Conservation (phyloP, 768 basidiomycete genomes). For the Trametes cinnabarina region DNA sequence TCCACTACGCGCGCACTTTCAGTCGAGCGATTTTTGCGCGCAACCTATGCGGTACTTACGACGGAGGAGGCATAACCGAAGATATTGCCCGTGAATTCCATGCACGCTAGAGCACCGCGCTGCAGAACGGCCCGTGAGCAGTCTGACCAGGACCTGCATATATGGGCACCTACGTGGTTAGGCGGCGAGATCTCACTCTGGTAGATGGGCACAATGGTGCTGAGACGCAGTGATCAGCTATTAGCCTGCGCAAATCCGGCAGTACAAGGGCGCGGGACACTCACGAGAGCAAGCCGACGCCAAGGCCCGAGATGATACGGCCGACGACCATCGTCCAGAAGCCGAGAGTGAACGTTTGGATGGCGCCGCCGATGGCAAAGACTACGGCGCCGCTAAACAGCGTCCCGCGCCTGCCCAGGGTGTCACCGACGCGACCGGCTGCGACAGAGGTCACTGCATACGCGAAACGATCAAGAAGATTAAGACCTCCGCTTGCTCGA, state of each 20-base stretch:
- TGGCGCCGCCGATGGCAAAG: slow-evolving; percentile 81
- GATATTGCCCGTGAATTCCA: slow-evolving; percentile 94
- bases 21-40: neutral
- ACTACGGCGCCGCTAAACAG: slow-evolving; percentile 79
- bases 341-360: slow-evolving; percentile 81
- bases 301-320: slow-evolving; percentile 80
- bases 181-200: slow-evolving; percentile 96
- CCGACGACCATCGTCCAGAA: slow-evolving; percentile 82
- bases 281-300: slow-evolving; percentile 86
- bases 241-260: neutral
- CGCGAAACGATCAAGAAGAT: neutral
- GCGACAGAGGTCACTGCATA: slow-evolving; percentile 79
- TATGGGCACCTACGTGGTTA: slow-evolving; percentile 56
- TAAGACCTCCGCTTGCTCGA: slow-evolving; percentile 14
- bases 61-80: slow-evolving; percentile 88
- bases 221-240: slow-evolving; percentile 31
- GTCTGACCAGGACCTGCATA: neutral
- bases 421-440: slow-evolving; percentile 85
- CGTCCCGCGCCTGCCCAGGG: slow-evolving; percentile 81
- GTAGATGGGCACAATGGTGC: slow-evolving; percentile 93
- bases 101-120: slow-evolving; percentile 89
- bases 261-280: slow-evolving; percentile 29
- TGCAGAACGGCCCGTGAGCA: slow-evolving; percentile 30
- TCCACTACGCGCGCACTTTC: slow-evolving; percentile 57
- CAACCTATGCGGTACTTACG: slow-evolving; percentile 47